Conservation (phyloP, 2,329 filamentous ascomycete species). For the Sarocladiaceae sp. region DNA sequence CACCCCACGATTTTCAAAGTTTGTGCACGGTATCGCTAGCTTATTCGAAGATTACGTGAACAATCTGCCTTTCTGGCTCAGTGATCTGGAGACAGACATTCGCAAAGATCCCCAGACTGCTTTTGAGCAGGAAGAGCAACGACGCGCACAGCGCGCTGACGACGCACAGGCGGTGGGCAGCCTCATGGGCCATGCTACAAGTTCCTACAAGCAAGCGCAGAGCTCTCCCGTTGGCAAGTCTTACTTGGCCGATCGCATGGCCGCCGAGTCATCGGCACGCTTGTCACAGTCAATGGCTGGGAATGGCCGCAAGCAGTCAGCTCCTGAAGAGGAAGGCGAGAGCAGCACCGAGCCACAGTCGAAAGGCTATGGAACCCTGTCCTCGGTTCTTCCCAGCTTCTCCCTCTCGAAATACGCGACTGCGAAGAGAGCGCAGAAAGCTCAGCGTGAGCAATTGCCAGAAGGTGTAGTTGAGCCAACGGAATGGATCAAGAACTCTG, state of each 20-base stretch:
- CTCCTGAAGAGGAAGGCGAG: conserved; percentile 30
- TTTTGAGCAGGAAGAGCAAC: conserved; percentile 87
- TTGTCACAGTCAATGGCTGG: conserved; percentile 21
- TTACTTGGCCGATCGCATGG: conserved; percentile 53
- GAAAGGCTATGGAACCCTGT: conserved; percentile 52
- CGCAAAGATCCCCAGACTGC: conserved; percentile 86
- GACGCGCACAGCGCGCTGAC: conserved; percentile 73
- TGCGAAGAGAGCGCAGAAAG: conserved; percentile 41
- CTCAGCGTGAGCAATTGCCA: conserved; percentile 55
- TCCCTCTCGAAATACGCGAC: conserved; percentile 73
- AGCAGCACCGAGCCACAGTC: conserved; percentile 25
- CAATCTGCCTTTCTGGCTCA: conserved; percentile 92
- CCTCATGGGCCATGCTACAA: conserved; percentile 58
- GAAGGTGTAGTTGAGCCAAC: conserved; percentile 84
- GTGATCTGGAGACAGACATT: conserved; percentile 88
- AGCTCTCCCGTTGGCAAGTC: conserved; percentile 68
- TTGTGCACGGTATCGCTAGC: conserved; percentile 86
- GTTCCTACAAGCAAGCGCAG: conserved; percentile 53
- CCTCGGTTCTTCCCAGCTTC: conserved; percentile 75
- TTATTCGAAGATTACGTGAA: conserved; percentile 97
- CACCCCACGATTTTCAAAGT: conserved; percentile 90
- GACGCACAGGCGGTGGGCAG: conserved; percentile 88
- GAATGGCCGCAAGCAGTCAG: not conserved
- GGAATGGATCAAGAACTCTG: conserved; percentile 90
- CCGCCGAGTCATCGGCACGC: conserved; percentile 36